Evolutionary conservation across 73 alveolate species (phyloP).

Genomic region (Paramecium tetraurelia): DNA sequence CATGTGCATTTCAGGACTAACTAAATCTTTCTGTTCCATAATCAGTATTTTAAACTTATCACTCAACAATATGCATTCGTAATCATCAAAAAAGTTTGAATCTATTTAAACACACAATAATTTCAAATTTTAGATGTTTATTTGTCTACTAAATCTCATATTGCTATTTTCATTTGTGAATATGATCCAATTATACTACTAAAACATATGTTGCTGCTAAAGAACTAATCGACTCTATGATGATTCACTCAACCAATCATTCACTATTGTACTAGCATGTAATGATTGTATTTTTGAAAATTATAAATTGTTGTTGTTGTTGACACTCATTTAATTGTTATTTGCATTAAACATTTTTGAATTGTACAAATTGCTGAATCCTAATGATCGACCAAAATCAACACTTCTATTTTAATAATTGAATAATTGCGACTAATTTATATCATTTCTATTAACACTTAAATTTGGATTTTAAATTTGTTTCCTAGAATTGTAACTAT

Average conservation of each 20-base stretch:
- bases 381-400: not conserved
- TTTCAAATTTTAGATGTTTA: not conserved
- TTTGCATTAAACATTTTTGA: not conserved
- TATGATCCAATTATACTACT: not conserved
- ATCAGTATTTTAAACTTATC: not conserved
- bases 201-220: not conserved
- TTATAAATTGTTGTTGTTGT: not conserved
- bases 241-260: conserved; percentile 8
- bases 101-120: not conserved
- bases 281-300: not conserved
- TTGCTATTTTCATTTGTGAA: conserved; percentile 9
- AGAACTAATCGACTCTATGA: not conserved
- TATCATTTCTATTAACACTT: not conserved
- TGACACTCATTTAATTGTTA: not conserved
- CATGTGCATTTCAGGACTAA: conserved; percentile 1
- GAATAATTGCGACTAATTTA: not conserved
- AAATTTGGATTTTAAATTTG: not conserved
- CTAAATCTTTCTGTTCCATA: not conserved
- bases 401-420: not conserved
- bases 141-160: not conserved
- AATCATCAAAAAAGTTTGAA: not conserved
- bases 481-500: not conserved
- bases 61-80: not conserved
- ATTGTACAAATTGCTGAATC: not conserved
- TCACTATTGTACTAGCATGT: not conserved